These are phyloP conservation scores for Termitomyces sp. DNA, from an alignment of 768 basidiomycete species.

Conservation along the genomic window DNA sequence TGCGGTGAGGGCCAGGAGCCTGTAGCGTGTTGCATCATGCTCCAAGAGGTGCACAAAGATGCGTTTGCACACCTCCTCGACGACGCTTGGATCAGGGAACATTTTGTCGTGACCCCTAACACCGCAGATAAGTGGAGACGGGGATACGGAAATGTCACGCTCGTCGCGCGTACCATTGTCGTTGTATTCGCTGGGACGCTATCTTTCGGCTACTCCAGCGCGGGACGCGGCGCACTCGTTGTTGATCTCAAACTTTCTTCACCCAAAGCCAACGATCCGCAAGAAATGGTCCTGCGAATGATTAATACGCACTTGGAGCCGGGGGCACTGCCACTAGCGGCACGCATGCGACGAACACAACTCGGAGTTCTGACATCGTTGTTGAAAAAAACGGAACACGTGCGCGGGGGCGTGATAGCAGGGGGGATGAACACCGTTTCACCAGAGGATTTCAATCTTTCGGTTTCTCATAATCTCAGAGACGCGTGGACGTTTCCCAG, in stretches of 20 bases:
- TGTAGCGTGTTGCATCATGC: conserved; percentile 57
- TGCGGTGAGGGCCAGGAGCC: conserved; percentile 45
- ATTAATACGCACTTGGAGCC: conserved; percentile 79
- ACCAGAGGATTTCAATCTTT: conserved; percentile 38
- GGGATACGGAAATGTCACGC: conserved; percentile 69
- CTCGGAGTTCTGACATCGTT: conserved; percentile 47
- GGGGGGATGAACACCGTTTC: conserved; percentile 75
- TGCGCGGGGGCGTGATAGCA: conserved; percentile 58
- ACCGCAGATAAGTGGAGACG: conserved; percentile 52
- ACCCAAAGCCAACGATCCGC: conserved; percentile 26
- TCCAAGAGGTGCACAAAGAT: conserved; percentile 59
- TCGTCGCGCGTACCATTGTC: conserved; percentile 55
- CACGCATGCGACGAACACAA: conserved; percentile 42
- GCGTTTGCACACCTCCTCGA: conserved; percentile 48
- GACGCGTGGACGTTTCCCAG: conserved; percentile 58
- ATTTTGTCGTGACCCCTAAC: conserved; percentile 58
- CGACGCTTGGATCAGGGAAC: conserved; percentile 58
- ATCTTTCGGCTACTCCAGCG: conserved; percentile 46
- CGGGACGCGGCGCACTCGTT: conserved; percentile 54
- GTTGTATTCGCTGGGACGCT: conserved; percentile 48
- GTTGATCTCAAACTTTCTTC: conserved; percentile 50
- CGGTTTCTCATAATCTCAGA: conserved; percentile 40
- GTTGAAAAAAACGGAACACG: conserved; percentile 40
- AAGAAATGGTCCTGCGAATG: conserved; percentile 49
- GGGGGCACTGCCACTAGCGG: conserved; percentile 37